Evolutionary conservation across 495 filamentous ascomycete species (phyloP).

Genomic region (Podospora tetraspora): DNA sequence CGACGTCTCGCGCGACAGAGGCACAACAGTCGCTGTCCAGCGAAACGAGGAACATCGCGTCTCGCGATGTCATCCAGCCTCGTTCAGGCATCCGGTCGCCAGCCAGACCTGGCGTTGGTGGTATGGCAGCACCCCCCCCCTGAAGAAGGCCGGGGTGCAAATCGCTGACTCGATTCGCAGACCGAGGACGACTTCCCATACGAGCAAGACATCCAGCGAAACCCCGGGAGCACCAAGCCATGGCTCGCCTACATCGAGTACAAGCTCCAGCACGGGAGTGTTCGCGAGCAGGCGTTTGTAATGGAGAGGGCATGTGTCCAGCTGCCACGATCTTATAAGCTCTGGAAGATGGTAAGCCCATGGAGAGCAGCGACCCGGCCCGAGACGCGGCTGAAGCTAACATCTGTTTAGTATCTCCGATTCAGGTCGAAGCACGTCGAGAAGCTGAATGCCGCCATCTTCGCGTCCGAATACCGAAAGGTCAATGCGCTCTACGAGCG

Average conservation of each 20-base stretch:
- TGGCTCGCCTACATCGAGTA: conserved; percentile 94
- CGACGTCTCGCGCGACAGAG: conserved; percentile 12
- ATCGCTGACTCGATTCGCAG: conserved; percentile 30
- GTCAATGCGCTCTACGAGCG: conserved; percentile 95
- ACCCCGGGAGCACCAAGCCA: conserved; percentile 82
- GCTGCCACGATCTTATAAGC: conserved; percentile 90
- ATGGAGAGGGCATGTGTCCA: conserved; percentile 88
- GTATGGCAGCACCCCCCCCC: conserved; percentile 47
- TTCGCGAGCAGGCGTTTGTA: conserved; percentile 90
- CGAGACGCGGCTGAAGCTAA: neutral
- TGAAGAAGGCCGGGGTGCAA: conserved; percentile 4
- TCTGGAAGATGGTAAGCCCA: conserved; percentile 85
- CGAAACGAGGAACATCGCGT: conserved; percentile 2
- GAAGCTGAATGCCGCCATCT: conserved; percentile 76
- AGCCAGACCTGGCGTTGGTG: conserved; percentile 68
- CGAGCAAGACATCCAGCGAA: conserved; percentile 89
- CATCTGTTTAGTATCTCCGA: conserved; percentile 64
- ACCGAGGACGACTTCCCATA: conserved; percentile 87
- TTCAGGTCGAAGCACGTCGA: conserved; percentile 78
- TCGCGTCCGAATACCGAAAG: conserved; percentile 77
- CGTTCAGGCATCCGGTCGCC: conserved; percentile 27
- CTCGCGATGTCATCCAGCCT: conserved; percentile 30
- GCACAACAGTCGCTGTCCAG: conserved; percentile 10
- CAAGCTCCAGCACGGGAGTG: conserved; percentile 79
- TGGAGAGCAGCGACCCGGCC: neutral